These are phyloP conservation scores for Yarrowia galli DNA, from an alignment of 1,139 yeast genomes.

Conservation along the genomic window DNA sequence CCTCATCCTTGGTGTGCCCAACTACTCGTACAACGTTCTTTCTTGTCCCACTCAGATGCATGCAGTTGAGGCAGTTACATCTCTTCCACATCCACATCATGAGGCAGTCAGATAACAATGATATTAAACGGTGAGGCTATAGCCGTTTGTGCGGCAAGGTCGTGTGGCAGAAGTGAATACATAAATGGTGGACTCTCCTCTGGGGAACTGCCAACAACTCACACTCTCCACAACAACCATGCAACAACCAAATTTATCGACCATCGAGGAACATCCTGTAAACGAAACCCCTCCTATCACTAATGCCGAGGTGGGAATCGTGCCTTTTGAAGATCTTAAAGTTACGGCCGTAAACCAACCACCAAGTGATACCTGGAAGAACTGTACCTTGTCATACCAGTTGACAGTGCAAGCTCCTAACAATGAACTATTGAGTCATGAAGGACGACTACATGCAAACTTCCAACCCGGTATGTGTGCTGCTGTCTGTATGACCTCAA, in stretches of 20 bases:
- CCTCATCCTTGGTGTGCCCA: no score
- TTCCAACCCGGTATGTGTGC: background rate
- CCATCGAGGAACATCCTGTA: background rate
- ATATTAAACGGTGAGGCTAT: no score
- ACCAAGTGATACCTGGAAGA: constrained; percentile 1
- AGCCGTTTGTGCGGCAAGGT: no score
- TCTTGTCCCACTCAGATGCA: no score
- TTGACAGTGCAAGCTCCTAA: background rate
- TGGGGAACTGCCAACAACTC: no score
- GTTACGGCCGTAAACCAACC: background rate
- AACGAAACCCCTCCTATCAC: background rate
- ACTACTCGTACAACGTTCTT: no score
- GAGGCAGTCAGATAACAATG: no score
- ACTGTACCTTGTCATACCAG: background rate
- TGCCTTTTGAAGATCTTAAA: background rate
- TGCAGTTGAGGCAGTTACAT: no score
- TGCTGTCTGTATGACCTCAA: constrained; percentile 3
- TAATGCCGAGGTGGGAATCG: constrained; percentile 2
- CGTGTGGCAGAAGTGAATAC: no score
- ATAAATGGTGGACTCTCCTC: no score
- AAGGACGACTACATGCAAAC: background rate
- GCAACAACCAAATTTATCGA: background rate
- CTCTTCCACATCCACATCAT: no score
- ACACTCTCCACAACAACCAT: background rate
- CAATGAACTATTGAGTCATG: background rate